Conservation (phyloP, 2,329 filamentous ascomycete genomes). For the Exophiala calicioides region DNA sequence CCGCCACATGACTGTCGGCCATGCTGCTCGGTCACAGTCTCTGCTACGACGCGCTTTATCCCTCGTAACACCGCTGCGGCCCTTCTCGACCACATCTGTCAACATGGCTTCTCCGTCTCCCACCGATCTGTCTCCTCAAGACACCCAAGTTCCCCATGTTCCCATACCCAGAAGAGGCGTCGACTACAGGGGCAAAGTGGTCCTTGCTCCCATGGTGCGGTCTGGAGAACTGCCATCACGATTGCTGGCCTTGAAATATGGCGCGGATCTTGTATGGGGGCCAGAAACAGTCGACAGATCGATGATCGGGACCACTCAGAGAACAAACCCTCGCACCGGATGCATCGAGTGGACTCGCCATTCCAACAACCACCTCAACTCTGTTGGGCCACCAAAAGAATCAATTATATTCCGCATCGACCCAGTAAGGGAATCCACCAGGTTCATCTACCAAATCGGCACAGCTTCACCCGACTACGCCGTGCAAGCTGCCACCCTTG, state of each 20-base stretch:
- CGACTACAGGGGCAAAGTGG: constrained; percentile 90
- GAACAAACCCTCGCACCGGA: constrained; percentile 71
- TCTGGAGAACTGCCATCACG: constrained; percentile 94
- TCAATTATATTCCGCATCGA: constrained; percentile 83
- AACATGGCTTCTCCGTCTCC: constrained; percentile 13
- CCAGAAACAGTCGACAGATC: constrained; percentile 92
- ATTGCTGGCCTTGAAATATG: constrained; percentile 86
- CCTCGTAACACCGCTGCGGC: constrained; percentile 17
- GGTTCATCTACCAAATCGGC: constrained; percentile 88
- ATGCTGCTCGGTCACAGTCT: constrained; percentile 28
- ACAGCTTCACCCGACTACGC: constrained; percentile 80
- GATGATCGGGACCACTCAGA: constrained; percentile 81
- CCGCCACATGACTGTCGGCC: constrained; percentile 26
- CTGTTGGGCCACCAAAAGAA: constrained; percentile 46
- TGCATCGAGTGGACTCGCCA: constrained; percentile 83
- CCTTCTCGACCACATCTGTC: background rate
- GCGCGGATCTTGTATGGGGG: constrained; percentile 95
- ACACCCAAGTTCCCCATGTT: constrained; percentile 58
- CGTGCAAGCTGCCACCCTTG: constrained; percentile 78
- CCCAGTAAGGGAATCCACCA: constrained; percentile 70
- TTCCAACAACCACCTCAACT: constrained; percentile 65
- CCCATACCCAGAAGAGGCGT: constrained; percentile 85
- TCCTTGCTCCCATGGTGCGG: constrained; percentile 96
- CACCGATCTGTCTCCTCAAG: background rate
- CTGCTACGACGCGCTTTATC: constrained; percentile 28